Evolutionary conservation across 1,284 basidiomycete genomes (phyloP).

Genomic region (Hypsizygus ulmarius): DNA sequence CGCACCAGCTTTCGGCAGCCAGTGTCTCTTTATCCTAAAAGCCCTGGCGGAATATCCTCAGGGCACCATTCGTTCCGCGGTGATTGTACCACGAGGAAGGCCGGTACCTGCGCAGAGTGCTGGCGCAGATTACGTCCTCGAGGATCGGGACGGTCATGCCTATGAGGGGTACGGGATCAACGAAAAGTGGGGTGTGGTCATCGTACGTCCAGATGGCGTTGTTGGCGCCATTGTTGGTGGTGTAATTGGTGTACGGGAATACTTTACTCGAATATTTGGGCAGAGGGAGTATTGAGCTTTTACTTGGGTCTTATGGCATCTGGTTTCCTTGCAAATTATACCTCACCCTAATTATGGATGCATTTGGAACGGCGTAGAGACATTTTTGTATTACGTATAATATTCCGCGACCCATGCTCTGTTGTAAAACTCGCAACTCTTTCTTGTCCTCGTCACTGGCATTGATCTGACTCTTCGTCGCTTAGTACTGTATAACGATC

Average conservation of each 20-base stretch:
- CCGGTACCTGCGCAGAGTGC: constrained; percentile 17
- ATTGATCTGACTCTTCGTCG: too few relatives aligned
- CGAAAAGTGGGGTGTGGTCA: constrained; percentile 30
- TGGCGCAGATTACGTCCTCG: constrained; percentile 30
- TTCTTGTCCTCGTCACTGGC: too few relatives aligned
- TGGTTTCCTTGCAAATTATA: too few relatives aligned
- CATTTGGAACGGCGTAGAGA: too few relatives aligned
- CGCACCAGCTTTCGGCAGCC: constrained; percentile 20
- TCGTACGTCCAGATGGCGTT: constrained; percentile 40
- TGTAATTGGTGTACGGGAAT: constrained; percentile 28
- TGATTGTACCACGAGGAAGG: constrained; percentile 21
- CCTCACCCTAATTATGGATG: too few relatives aligned
- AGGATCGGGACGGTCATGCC: constrained; percentile 37
- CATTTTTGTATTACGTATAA: too few relatives aligned
- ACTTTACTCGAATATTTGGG: constrained; percentile 31
- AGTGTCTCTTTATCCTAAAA: constrained; percentile 7
- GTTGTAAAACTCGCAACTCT: too few relatives aligned
- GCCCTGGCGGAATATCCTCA: constrained; percentile 8
- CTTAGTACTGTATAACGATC: too few relatives aligned
- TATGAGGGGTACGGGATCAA: constrained; percentile 33
- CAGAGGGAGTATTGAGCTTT: not conserved
- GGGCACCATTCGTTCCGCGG: constrained; percentile 11
- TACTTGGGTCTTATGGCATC: not conserved
- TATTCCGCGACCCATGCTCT: too few relatives aligned
- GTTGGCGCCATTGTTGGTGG: constrained; percentile 37